A percentile compares a stretch with the other conserved stretches of the same genome.
phyloP scores from a whole-genome alignment of 208 protist genomes.

The Crithidia thermophila region DNA sequence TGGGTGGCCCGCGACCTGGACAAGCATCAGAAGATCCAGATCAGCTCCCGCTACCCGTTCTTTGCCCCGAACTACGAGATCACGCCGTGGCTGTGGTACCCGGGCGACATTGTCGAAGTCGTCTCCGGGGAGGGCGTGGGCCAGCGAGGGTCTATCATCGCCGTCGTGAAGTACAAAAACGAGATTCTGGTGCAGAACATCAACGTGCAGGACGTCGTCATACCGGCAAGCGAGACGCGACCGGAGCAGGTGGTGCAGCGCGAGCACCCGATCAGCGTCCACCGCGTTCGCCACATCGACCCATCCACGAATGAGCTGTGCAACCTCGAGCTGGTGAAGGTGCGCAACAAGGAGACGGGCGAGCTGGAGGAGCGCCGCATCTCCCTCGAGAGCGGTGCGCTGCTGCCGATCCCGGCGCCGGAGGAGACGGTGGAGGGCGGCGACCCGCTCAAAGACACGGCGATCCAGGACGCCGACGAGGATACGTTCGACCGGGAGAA shows the following conservation, averaged over 20 bases:
- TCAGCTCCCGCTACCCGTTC: conserved; percentile 62
- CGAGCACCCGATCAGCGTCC: conserved; percentile 81
- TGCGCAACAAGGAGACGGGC: conserved; percentile 80
- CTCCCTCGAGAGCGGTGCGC: conserved; percentile 67
- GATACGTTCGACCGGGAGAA: conserved; percentile 64
- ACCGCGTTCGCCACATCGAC: conserved; percentile 79
- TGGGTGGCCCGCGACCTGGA: conserved; percentile 83
- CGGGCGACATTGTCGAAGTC: conserved; percentile 87
- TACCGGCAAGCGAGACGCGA: conserved; percentile 81
- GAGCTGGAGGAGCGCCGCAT: conserved; percentile 78
- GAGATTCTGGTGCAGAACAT: conserved; percentile 90
- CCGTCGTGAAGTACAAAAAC: conserved; percentile 90
- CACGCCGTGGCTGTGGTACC: conserved; percentile 86
- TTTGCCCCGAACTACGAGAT: conserved; percentile 70
- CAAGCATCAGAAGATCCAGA: conserved; percentile 59
- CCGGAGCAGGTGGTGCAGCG: conserved; percentile 89
- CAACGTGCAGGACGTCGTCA: conserved; percentile 88
- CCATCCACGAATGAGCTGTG: conserved; percentile 79
- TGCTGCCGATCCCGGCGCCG: conserved; percentile 75
- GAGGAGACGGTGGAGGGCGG: conserved; percentile 58
- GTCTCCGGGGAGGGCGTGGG: conserved; percentile 68
- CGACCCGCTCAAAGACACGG: conserved; percentile 85
- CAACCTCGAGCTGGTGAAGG: conserved; percentile 74
- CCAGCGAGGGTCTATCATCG: conserved; percentile 85
- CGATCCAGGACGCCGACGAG: conserved; percentile 85